A percentile compares a stretch with the other conserved stretches of the same genome.
Conservation (phyloP, 495 filamentous ascomycete genomes). For the Penicillium samsonianum region DNA sequence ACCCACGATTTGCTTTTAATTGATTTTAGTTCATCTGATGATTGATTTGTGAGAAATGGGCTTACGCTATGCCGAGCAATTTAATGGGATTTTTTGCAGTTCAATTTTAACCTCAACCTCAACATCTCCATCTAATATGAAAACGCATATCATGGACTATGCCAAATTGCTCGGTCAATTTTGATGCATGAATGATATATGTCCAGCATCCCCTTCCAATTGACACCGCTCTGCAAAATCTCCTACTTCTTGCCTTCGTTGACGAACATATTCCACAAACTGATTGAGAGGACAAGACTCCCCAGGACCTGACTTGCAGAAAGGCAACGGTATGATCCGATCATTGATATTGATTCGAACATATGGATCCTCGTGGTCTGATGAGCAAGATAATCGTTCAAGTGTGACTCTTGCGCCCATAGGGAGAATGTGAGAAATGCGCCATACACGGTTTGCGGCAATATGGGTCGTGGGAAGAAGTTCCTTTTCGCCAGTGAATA, state of each 20-base stretch:
- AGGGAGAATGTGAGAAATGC: constrained; percentile 55
- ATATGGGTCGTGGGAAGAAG: constrained; percentile 48
- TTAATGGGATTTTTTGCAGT: no score
- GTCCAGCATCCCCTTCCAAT: constrained; percentile 27
- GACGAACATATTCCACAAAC: constrained; percentile 46
- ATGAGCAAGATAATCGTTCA: constrained; percentile 51
- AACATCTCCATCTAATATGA: no score
- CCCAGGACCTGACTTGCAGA: constrained; percentile 54
- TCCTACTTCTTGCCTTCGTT: constrained; percentile 29
- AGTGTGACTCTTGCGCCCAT: constrained; percentile 61
- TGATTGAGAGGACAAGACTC: constrained; percentile 50
- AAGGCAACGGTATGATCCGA: constrained; percentile 53
- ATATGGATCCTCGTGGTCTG: constrained; percentile 29
- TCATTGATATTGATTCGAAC: constrained; percentile 63
- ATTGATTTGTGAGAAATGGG: no score
- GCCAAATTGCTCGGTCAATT: constrained; percentile 1
- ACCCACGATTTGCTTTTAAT: no score
- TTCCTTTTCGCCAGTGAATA: constrained; percentile 47
- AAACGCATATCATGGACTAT: no score
- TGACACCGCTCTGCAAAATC: constrained; percentile 38
- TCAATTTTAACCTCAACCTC: no score
- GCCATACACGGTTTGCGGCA: constrained; percentile 48
- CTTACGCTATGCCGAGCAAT: no score
- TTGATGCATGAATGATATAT: constrained; percentile 35
- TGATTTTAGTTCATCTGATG: no score